These are phyloP conservation scores for Phytophthora cajani DNA, from an alignment of 352 stramenopile genomes.

Conservation along the genomic window DNA sequence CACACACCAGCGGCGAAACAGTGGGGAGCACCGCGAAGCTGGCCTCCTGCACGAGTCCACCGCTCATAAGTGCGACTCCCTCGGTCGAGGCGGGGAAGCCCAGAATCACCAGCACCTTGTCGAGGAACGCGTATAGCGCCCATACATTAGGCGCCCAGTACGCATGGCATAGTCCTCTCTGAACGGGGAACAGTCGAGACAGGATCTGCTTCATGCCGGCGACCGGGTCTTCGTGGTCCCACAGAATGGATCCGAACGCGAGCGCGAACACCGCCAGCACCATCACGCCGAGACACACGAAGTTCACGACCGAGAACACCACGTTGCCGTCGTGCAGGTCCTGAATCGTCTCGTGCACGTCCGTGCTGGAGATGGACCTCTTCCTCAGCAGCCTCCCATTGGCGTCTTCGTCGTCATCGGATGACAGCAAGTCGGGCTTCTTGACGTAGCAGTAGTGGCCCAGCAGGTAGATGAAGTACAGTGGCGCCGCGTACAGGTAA, in stretches of 20 bases:
- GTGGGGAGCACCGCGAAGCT: slow-evolving; percentile 80
- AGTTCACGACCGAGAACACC: slow-evolving; percentile 66
- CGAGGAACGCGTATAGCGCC: slow-evolving; percentile 94
- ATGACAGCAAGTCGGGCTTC: slow-evolving; percentile 20
- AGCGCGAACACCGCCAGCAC: slow-evolving; percentile 85
- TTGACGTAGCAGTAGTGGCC: slow-evolving; percentile 89
- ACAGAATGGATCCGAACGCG: slow-evolving; percentile 82
- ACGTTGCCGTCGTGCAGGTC: slow-evolving; percentile 62
- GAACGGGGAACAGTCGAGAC: slow-evolving; percentile 96
- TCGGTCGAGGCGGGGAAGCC: slow-evolving; percentile 40
- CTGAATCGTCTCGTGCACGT: slow-evolving; percentile 74
- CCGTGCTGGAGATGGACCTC: slow-evolving; percentile 76
- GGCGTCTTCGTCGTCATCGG: slow-evolving; percentile 19
- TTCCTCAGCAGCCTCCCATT: slow-evolving; percentile 44
- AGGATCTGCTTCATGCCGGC: slow-evolving; percentile 89
- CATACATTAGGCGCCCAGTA: slow-evolving; percentile 99
- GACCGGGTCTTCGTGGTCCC: slow-evolving; percentile 53
- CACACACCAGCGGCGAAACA: slow-evolving; percentile 75
- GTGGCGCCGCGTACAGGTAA: slow-evolving; percentile 94
- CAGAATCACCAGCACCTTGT: slow-evolving; percentile 81
- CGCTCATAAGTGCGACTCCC: slow-evolving; percentile 80
- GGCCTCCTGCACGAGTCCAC: slow-evolving; percentile 82
- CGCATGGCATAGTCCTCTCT: slow-evolving; percentile 95
- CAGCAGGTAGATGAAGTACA: slow-evolving; percentile 97
- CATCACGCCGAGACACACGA: slow-evolving; percentile 85